phyloP scores from a whole-genome alignment of 345 rosid genomes.

The Dipteronia sinensis region DNA sequence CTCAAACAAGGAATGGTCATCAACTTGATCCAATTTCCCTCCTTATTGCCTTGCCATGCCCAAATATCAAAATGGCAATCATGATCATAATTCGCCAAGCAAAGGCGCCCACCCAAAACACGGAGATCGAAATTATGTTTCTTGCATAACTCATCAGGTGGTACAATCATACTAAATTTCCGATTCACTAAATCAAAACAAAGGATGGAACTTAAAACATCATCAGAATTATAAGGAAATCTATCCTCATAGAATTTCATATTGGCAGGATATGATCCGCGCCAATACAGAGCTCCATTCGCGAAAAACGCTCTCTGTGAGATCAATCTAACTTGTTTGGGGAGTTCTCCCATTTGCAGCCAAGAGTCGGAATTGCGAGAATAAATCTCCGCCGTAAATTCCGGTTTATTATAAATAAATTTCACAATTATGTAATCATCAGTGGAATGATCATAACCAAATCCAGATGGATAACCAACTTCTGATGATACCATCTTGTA shows the following conservation, averaged over 20 bases:
- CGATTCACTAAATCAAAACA: background rate
- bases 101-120: background rate
- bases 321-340: background rate
- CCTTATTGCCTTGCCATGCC: background rate
- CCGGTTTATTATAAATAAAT: background rate
- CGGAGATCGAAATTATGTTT: background rate
- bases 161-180: background rate
- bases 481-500: background rate
- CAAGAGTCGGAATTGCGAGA: background rate
- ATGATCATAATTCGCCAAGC: background rate
- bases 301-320: background rate
- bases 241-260: no score
- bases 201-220: background rate
- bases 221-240: no score
- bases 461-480: background rate
- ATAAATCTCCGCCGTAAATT: background rate
- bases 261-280: no score
- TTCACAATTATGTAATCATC: background rate
- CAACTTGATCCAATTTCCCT: background rate
- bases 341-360: background rate
- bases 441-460: background rate
- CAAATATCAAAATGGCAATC: background rate
- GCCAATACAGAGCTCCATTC: slow-evolving; percentile 3
- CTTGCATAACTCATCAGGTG: background rate
- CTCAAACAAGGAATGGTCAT: background rate